These are phyloP conservation scores for Eremothecium gossypii DNA, from an alignment of 1,139 yeast species.

Conservation along the genomic window DNA sequence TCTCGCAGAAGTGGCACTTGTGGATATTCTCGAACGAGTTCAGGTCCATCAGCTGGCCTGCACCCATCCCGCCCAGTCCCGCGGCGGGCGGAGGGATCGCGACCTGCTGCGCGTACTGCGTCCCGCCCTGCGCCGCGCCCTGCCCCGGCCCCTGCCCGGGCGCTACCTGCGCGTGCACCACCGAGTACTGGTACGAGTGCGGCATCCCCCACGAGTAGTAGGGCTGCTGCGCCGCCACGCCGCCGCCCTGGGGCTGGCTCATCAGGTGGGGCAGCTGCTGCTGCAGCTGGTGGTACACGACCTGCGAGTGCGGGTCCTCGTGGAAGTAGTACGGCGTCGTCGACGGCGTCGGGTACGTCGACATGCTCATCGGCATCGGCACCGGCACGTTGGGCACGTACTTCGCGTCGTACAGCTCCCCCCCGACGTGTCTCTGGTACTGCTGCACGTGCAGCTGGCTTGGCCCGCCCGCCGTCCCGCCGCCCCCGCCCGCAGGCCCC, in stretches of 20 bases:
- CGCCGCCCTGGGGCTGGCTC: slow-evolving; percentile 3
- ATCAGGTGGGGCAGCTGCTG: slow-evolving; percentile 6
- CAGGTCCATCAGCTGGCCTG: slow-evolving; percentile 2
- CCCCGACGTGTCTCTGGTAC: slow-evolving; percentile 2
- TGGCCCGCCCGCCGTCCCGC: background rate
- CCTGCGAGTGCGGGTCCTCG: slow-evolving; percentile 3
- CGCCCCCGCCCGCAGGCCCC: background rate
- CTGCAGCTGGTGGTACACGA: slow-evolving; percentile 3
- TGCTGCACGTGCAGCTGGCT: slow-evolving; percentile 8
- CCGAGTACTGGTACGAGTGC: slow-evolving; percentile 1
- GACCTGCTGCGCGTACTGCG: slow-evolving; percentile 3
- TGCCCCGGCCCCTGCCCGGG: background rate
- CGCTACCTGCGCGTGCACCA: background rate
- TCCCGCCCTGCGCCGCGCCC: slow-evolving; percentile 3
- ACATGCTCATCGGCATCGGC: slow-evolving; percentile 4
- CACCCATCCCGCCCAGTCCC: slow-evolving; percentile 6
- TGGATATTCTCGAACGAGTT: slow-evolving; percentile 35
- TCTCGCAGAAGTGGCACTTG: slow-evolving; percentile 68
- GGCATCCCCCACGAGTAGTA: slow-evolving; percentile 2
- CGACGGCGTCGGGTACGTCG: slow-evolving; percentile 4
- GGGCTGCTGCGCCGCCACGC: background rate
- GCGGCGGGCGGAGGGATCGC: slow-evolving; percentile 4
- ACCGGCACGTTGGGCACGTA: slow-evolving; percentile 2
- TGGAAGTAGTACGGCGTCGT: slow-evolving; percentile 4
- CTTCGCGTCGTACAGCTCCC: slow-evolving; percentile 4